Base-by-base conservation (phyloP, 2,329 filamentous ascomycete species). In the Aspergillus sp. region DNA sequence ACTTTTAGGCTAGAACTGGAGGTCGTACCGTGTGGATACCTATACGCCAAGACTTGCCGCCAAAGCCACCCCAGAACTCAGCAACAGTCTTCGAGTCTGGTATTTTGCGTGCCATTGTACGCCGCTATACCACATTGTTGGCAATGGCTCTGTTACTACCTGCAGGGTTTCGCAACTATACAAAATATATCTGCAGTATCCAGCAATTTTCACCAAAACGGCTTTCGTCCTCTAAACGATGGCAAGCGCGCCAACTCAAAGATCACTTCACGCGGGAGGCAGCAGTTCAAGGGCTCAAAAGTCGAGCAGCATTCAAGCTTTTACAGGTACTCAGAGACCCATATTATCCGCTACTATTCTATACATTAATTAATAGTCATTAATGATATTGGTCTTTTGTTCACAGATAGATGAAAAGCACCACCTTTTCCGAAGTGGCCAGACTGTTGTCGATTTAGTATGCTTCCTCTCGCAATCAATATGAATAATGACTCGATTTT, bases 231-330 rank as follows among this genome's bases (percentile, higher is more conserved):
- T 91, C 88, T 1, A 89, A 84, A 50, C 81, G 86, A 74, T 99
- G 95, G 95, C 91, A 91, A 72, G 82, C 83, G 52, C 88, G 95
- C 18, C 93, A 97, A 70, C 79, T 79, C 39, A 82, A 76, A 41
- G 95, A 99, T 76, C 76, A 75, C 17, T 96, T 86, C 71, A 84
- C 89, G 0, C 85, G 84, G 55, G 85, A 89, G 66, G 93, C 95
- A 45, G 89, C 86, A 68, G 86, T 96, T 2, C 83, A 89, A 64
- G 88, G 88, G 0, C 78, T 97, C 57, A 97, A 93, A 75, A 96
- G 91, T 67, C 86, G 95, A 61, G 95, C 95, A 24, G 95, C 93
- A 0, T 97, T 95, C 74, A 99, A 99, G 75, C 80, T 99, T 9
- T 76, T 97, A 17, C 90, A 97, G 81, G 91, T 91, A 70, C 9